Conservation (phyloP, 1,284 basidiomycete species). For the Ganoderma boninense region DNA sequence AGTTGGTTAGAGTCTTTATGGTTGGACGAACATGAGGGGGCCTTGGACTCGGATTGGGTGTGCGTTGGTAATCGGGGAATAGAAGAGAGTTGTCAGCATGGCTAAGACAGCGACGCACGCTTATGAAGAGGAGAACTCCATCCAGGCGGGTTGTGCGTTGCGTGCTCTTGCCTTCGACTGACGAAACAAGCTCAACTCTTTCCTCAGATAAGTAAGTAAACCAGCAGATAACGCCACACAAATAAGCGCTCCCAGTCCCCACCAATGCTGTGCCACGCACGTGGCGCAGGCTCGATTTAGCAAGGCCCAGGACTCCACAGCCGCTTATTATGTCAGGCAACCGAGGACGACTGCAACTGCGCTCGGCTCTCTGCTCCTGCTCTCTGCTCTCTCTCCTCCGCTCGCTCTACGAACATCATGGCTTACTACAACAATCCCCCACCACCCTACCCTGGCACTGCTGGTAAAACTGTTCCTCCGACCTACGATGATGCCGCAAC, state of each 20-base stretch:
- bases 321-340: slow-evolving; percentile 12
- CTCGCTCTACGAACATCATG: slow-evolving; percentile 33
- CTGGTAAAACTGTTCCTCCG: slow-evolving; percentile 31
- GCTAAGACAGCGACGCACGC: background rate
- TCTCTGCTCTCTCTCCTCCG: slow-evolving; percentile 6
- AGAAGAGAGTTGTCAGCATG: slow-evolving; percentile 22
- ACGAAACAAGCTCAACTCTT: slow-evolving; percentile 12
- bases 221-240: background rate
- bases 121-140: background rate
- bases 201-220: background rate
- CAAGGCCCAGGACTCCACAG: slow-evolving; percentile 18
- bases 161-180: slow-evolving; percentile 27
- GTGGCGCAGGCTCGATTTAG: slow-evolving; percentile 27
- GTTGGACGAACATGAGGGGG: background rate
- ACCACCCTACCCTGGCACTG: slow-evolving; percentile 37
- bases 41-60: background rate
- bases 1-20: slow-evolving; percentile 4
- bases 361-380: slow-evolving; percentile 9
- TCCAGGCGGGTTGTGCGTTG: slow-evolving; percentile 21
- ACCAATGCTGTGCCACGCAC: slow-evolving; percentile 28
- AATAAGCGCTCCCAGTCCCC: background rate
- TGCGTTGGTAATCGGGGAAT: background rate
- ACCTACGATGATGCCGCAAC: slow-evolving; percentile 36
- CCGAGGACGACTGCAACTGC: slow-evolving; percentile 16
- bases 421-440: slow-evolving; percentile 38